Evolutionary conservation across 805 yeast genomes (phyloP), one percentile per base, ranked within the genome.

Genomic region (Zygotorulaspora sp.): DNA sequence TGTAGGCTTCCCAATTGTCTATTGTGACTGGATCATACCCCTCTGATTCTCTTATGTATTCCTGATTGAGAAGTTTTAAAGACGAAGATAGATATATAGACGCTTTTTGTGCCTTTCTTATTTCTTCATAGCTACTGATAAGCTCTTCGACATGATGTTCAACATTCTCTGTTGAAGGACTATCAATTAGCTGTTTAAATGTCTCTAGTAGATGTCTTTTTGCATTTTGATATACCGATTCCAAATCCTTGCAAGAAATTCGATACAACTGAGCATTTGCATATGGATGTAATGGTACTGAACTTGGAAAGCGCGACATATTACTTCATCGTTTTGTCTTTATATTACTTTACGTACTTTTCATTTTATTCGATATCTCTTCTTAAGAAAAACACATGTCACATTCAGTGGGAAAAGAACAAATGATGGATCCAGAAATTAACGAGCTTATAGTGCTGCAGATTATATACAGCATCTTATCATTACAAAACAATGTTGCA

Each of bases 381-480:
- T 19, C 11, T 7, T 8, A 30, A 30, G 33, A 30, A 30, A 30
- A 26, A 26, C 30, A 6, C 9, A 14, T 6, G 9, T 10, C 10
- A n/a, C 23, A 17, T 13, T 18, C 15, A 28, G 19, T 30, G 29
- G 29, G 9, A 17, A 22, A 23, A 15, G 13, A 18, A 36, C 14
- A 29, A 27, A 26, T 30, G n/a, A 48, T 53, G 51, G 47, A 45
- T n/a, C 44, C 49, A 11, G 40, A 48, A 26, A 49, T 59, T 28
- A 52, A 51, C 21, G 62, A 59, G 31, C 40, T 60, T 33, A 46
- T 60, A 16, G 62, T 60, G 27, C 47, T 60, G 27, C 62, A 58
- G 33, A 48, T 56, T 25, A 52, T 60, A 23, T 57, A 57, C 40
- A 42, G 50, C 4, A 37, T 54, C 16, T 38, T 60, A 18, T 40